phyloP scores from a whole-genome alignment of 2,329 filamentous ascomycete genomes.

The Epichloe coenophiala region DNA sequence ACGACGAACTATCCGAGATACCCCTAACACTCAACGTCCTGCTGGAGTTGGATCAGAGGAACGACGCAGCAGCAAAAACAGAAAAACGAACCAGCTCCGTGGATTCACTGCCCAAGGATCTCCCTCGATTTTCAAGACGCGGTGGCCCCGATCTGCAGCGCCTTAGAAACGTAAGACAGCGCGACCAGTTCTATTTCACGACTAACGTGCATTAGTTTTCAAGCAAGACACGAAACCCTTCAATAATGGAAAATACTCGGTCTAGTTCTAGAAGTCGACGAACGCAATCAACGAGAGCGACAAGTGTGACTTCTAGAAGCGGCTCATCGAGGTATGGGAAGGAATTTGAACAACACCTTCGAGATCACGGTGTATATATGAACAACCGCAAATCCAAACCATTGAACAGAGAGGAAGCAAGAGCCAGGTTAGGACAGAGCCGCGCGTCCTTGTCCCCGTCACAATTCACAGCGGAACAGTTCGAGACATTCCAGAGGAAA shows the following conservation, averaged over 20 bases:
- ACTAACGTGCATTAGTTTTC: background rate
- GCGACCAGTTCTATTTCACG: slow-evolving; percentile 15
- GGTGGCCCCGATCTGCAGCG: background rate
- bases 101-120: background rate
- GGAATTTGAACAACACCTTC: slow-evolving; percentile 1
- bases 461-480: background rate
- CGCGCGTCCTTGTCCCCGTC: background rate
- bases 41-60: slow-evolving; percentile 15
- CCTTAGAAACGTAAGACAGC: slow-evolving; percentile 9
- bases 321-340: background rate
- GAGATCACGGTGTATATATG: background rate
- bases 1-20: slow-evolving; percentile 14
- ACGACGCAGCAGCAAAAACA: background rate
- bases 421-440: background rate
- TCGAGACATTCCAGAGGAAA: background rate
- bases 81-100: background rate
- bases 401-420: slow-evolving; percentile 7
- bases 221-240: background rate
- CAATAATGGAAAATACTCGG: background rate
- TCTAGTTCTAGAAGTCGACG: background rate
- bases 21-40: slow-evolving; percentile 14
- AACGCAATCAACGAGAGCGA: background rate
- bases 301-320: background rate
- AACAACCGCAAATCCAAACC: slow-evolving; percentile 11
- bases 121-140: background rate